These are phyloP conservation scores for Globisporangium camurandrum DNA, from an alignment of 352 stramenopile genomes.

Conservation along the genomic window DNA sequence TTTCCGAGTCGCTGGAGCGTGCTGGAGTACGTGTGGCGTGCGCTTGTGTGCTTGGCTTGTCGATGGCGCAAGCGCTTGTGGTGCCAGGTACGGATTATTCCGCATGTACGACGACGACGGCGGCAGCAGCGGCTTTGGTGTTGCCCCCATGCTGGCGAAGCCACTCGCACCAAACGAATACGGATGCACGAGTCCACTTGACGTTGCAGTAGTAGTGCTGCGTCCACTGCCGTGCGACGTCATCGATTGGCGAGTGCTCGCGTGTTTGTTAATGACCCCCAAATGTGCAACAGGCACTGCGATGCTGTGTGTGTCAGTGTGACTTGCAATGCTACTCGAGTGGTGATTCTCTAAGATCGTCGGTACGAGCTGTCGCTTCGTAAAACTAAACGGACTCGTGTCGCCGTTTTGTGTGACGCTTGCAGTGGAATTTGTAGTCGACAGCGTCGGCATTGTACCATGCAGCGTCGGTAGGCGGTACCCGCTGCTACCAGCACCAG, in stretches of 20 bases:
- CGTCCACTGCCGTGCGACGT: constrained; percentile 45
- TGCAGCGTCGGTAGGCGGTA: constrained; percentile 12
- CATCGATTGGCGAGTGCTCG: constrained; percentile 31
- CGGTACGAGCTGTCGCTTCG: constrained; percentile 17
- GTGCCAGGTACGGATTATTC: constrained; percentile 26
- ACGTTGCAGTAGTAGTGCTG: background rate
- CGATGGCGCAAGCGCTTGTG: constrained; percentile 2
- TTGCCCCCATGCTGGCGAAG: constrained; percentile 2
- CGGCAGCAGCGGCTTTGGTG: constrained; percentile 48
- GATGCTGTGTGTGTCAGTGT: constrained; percentile 3
- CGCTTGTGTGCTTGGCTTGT: constrained; percentile 20
- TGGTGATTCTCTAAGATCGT: constrained; percentile 33
- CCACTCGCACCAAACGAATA: constrained; percentile 15
- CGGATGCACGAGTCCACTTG: constrained; percentile 17
- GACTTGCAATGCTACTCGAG: background rate
- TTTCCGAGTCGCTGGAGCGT: background rate
- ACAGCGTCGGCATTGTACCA: constrained; percentile 2
- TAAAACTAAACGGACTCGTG: constrained; percentile 11
- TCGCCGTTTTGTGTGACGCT: background rate
- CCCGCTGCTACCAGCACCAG: background rate
- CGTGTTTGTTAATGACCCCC: constrained; percentile 30
- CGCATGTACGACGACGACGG: constrained; percentile 34
- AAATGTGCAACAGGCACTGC: constrained; percentile 25
- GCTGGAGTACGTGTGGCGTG: constrained; percentile 3
- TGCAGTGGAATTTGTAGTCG: constrained; percentile 2